Evolutionary conservation across 306 rosid species (phyloP).

Genomic region (Pyrus betulifolia): DNA sequence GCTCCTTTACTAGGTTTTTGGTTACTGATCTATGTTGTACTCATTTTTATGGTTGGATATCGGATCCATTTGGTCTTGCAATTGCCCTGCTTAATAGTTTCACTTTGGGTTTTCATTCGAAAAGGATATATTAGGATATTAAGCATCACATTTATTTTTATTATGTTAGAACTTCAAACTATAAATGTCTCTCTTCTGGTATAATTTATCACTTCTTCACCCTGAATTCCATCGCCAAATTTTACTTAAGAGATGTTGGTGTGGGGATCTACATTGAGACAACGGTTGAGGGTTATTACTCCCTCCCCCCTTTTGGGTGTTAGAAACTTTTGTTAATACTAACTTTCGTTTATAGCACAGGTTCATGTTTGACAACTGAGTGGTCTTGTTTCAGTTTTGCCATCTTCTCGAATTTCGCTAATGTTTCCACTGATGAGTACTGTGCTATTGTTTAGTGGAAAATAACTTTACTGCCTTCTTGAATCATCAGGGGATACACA

Average conservation of each 20-base stretch:
- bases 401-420: neutral
- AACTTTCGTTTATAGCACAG: neutral
- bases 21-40: neutral
- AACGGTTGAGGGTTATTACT: too few species aligned
- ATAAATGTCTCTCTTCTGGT: neutral
- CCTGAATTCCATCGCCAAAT: neutral
- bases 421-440: neutral
- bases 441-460: neutral
- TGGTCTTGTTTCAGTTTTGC: neutral
- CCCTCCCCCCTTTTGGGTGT: neutral
- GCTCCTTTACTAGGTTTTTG: neutral
- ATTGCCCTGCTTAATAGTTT: neutral
- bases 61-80: neutral
- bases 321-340: neutral
- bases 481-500: constrained; percentile 61
- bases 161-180: neutral
- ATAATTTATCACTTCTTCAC: neutral
- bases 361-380: neutral
- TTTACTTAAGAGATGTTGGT: neutral
- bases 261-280: neutral
- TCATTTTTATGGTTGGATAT: neutral
- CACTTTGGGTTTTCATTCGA: neutral
- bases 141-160: neutral
- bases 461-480: constrained; percentile 21
- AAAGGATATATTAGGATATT: neutral